phyloP scores from a whole-genome alignment of 768 basidiomycete genomes.

The Floccularia luteovirens region DNA sequence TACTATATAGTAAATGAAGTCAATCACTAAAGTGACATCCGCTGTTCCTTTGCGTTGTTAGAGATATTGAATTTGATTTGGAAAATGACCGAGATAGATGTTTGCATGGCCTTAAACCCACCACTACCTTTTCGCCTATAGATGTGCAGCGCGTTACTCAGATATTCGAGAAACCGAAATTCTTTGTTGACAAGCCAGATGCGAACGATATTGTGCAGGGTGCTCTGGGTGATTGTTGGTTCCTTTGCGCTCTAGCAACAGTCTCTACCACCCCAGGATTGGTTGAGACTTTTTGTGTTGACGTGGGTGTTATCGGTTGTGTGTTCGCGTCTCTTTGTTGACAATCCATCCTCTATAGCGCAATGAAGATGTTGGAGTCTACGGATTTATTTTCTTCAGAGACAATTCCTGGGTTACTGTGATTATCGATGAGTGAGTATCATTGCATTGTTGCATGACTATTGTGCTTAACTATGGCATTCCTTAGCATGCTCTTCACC shows the following conservation, averaged over 20 bases:
- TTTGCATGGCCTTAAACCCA: constrained; percentile 18
- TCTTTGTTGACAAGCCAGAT: constrained; percentile 29
- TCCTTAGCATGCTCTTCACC: constrained; percentile 35
- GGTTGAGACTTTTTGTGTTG: constrained; percentile 42
- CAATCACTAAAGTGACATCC: background rate
- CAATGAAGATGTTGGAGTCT: constrained; percentile 46
- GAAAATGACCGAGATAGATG: constrained; percentile 44
- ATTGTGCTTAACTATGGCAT: background rate
- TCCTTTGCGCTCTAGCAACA: constrained; percentile 42
- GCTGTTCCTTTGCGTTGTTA: constrained; percentile 10
- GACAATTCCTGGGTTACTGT: constrained; percentile 46
- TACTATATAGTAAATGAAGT: background rate
- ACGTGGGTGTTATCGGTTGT: constrained; percentile 12
- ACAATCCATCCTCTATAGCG: constrained; percentile 17
- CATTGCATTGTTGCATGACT: background rate
- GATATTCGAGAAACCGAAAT: constrained; percentile 43
- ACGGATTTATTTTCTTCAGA: constrained; percentile 52
- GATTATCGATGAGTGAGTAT: constrained; percentile 46
- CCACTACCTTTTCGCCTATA: constrained; percentile 14
- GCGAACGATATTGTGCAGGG: constrained; percentile 43
- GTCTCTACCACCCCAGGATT: constrained; percentile 35
- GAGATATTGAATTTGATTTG: constrained; percentile 51
- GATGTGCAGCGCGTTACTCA: constrained; percentile 30
- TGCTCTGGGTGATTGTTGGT: constrained; percentile 44
- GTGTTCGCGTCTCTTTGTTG: background rate